A percentile compares a stretch with the other conserved stretches of the same genome.
Evolutionary conservation across 2,329 filamentous ascomycete genomes (phyloP).

Genomic region (Parastagonospora nodorum): DNA sequence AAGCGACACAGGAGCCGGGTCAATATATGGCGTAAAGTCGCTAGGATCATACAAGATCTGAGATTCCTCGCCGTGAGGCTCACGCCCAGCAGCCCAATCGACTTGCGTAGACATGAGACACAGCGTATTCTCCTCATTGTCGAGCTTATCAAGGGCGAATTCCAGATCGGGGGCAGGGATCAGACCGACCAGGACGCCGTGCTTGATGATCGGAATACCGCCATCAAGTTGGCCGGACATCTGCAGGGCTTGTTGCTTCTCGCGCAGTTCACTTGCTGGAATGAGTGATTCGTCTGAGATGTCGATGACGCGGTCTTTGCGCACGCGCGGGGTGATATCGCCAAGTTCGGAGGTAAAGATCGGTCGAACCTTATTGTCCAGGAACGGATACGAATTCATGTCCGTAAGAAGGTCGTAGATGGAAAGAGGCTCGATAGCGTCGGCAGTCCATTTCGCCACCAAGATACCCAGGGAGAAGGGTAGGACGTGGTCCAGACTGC

Average conservation of each 20-base stretch:
- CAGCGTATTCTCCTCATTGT: slow-evolving; percentile 71
- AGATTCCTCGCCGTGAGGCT: slow-evolving; percentile 60
- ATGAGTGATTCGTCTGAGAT: slow-evolving; percentile 83
- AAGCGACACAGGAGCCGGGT: slow-evolving; percentile 84
- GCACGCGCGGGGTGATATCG: slow-evolving; percentile 79
- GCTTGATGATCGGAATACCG: slow-evolving; percentile 81
- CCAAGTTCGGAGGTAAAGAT: slow-evolving; percentile 86
- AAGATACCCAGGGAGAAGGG: slow-evolving; percentile 92
- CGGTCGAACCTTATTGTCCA: slow-evolving; percentile 95
- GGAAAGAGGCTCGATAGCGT: slow-evolving; percentile 89
- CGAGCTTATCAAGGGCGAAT: slow-evolving; percentile 84
- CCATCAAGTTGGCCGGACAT: slow-evolving; percentile 88
- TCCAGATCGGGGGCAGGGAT: slow-evolving; percentile 95
- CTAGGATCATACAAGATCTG: slow-evolving; percentile 63
- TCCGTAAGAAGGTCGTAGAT: slow-evolving; percentile 96
- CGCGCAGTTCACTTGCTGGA: slow-evolving; percentile 73
- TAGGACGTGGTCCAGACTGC: slow-evolving; percentile 90
- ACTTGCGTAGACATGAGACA: slow-evolving; percentile 80
- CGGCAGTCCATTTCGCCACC: slow-evolving; percentile 97
- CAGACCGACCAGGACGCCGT: slow-evolving; percentile 81
- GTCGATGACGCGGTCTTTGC: slow-evolving; percentile 81
- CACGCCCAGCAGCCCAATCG: slow-evolving; percentile 47
- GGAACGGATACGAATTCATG: slow-evolving; percentile 96
- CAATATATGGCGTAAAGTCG: slow-evolving; percentile 90
- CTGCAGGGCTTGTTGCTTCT: slow-evolving; percentile 81